phyloP scores from a whole-genome alignment of 2,329 filamentous ascomycete species.

The Sporothrix brasiliensis region DNA sequence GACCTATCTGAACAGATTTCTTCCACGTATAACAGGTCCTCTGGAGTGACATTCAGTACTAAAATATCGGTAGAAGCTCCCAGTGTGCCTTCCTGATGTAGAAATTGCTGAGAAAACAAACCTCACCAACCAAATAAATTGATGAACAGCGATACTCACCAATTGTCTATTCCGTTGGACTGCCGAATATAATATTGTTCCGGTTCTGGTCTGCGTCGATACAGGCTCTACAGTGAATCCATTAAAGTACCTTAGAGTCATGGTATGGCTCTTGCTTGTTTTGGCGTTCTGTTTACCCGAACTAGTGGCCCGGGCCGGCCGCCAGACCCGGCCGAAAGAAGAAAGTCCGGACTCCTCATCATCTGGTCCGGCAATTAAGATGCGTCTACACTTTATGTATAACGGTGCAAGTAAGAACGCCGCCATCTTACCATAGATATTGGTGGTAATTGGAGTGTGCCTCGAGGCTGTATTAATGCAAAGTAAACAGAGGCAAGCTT shows the following conservation, averaged over 20 bases:
- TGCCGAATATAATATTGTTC: background rate
- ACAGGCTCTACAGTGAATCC: background rate
- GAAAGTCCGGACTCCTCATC: constrained; percentile 1
- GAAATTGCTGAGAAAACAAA: background rate
- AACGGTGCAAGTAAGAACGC: background rate
- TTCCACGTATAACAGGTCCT: background rate
- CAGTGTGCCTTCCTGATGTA: background rate
- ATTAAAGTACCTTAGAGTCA: background rate
- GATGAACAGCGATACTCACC: background rate
- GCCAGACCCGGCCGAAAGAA: constrained; percentile 4
- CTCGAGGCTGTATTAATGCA: too few relatives aligned
- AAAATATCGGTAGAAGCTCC: background rate
- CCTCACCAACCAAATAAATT: background rate
- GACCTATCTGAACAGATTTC: background rate
- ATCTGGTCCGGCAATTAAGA: background rate
- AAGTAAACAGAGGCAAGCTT: too few relatives aligned
- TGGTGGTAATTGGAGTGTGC: background rate
- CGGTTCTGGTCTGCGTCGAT: background rate
- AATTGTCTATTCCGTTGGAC: background rate
- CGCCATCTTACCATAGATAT: background rate
- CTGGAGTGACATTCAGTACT: background rate
- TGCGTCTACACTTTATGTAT: background rate
- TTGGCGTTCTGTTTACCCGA: background rate
- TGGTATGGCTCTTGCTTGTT: background rate
- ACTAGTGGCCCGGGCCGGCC: constrained; percentile 19